phyloP scores from a whole-genome alignment of 495 filamentous ascomycete species.

The Acidiella bohemica region DNA sequence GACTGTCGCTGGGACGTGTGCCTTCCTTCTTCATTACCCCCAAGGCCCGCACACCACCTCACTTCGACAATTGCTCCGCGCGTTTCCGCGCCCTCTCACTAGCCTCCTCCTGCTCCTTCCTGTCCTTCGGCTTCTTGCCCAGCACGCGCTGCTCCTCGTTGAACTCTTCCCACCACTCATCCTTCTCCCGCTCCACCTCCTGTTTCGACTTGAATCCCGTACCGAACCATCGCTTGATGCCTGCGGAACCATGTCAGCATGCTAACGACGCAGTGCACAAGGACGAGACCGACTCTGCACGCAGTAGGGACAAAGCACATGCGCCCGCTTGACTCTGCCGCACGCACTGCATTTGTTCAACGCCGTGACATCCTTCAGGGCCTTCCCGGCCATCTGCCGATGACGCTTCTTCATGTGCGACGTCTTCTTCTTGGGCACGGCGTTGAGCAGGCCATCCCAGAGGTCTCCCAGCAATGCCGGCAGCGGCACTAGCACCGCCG shows the following conservation, averaged over 20 bases:
- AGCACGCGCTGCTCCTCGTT: conserved; percentile 12
- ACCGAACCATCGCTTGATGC: conserved; percentile 18
- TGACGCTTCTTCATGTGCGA: conserved; percentile 92
- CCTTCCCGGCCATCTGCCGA: conserved; percentile 87
- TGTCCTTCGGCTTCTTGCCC: conserved; percentile 5
- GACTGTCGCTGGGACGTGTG: too few relatives aligned
- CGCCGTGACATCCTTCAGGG: conserved; percentile 71
- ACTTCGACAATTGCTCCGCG: background rate
- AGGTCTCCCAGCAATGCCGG: conserved; percentile 53
- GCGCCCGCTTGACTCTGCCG: conserved; percentile 72
- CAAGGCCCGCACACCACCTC: too few relatives aligned
- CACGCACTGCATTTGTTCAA: conserved; percentile 82
- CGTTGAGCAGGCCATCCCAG: conserved; percentile 83
- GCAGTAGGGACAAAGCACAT: conserved; percentile 77
- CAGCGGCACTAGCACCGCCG: conserved; percentile 22
- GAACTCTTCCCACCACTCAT: conserved; percentile 1
- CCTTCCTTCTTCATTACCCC: too few relatives aligned
- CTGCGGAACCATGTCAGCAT: conserved; percentile 3
- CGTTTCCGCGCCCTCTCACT: background rate
- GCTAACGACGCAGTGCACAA: background rate
- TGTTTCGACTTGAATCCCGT: conserved; percentile 12
- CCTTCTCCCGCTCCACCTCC: conserved; percentile 11
- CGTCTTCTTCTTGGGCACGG: conserved; percentile 97
- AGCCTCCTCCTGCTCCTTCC: conserved; percentile 1
- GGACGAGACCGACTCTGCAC: conserved; percentile 42